Evolutionary conservation across 2,329 filamentous ascomycete genomes (phyloP).

Genomic region (Colletotrichum tabaci): DNA sequence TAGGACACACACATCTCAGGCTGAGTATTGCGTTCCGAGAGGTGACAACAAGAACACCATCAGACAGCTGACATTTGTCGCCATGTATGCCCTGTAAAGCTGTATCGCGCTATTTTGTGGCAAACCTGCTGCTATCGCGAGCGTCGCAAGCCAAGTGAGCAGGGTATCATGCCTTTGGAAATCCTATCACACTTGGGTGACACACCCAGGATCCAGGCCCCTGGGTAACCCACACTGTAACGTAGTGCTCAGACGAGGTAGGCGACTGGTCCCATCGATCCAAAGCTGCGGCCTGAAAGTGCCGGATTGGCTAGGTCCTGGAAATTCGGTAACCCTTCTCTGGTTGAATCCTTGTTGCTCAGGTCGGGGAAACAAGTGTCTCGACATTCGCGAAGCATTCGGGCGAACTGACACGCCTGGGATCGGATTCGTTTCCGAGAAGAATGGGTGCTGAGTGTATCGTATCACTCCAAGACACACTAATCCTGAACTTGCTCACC

Average conservation of each 20-base stretch:
- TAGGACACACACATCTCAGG: neutral
- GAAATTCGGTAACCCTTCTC: too few species aligned
- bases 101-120: neutral
- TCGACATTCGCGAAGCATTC: too few species aligned
- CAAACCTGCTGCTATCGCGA: neutral
- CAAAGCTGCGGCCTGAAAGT: neutral
- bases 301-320: neutral
- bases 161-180: neutral
- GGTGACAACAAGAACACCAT: neutral
- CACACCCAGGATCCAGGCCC: slow-evolving; percentile 6
- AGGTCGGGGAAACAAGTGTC: neutral
- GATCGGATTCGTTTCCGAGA: neutral
- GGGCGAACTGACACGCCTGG: neutral
- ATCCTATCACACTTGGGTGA: slow-evolving; percentile 11
- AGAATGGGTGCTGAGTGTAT: neutral
- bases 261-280: neutral
- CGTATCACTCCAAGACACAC: neutral
- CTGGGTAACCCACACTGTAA: neutral
- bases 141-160: neutral
- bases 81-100: neutral
- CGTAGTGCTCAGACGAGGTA: neutral
- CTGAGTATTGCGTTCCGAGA: neutral
- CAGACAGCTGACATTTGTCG: too few species aligned
- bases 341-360: neutral
- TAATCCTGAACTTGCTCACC: neutral